phyloP scores from a whole-genome alignment of 805 yeast species.

The Saccharomycopsis sp. region DNA sequence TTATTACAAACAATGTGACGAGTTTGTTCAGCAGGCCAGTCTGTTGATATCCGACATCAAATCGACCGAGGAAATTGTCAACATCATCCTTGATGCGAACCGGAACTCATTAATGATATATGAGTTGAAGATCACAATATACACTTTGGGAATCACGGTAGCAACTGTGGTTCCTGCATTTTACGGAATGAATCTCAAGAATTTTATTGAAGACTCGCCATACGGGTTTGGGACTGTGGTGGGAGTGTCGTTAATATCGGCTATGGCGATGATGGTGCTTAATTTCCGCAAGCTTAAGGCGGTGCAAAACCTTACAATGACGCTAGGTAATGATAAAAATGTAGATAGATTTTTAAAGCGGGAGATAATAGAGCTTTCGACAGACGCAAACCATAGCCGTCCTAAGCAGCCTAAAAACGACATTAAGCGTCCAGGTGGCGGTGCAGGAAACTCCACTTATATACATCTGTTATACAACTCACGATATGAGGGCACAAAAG shows the following conservation, averaged over 20 bases:
- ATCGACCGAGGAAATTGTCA: conserved; percentile 92
- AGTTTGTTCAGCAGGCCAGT: conserved; percentile 85
- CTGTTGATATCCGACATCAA: conserved; percentile 73
- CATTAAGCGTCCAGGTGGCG: not conserved
- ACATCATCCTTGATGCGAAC: conserved; percentile 87
- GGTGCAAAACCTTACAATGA: conserved; percentile 65
- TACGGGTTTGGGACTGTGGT: conserved; percentile 57
- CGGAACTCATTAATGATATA: conserved; percentile 88
- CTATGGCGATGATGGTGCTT: conserved; percentile 44
- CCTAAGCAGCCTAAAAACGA: not conserved
- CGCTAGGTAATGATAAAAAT: conserved; percentile 23
- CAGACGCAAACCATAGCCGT: not conserved
- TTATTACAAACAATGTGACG: conserved; percentile 86
- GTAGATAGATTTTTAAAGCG: not conserved
- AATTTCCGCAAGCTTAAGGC: conserved; percentile 51
- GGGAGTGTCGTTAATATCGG: conserved; percentile 43
- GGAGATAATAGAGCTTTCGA: not conserved
- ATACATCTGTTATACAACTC: not conserved
- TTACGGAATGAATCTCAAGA: conserved; percentile 93
- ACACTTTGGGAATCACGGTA: conserved; percentile 74
- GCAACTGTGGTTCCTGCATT: conserved; percentile 77
- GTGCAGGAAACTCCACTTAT: not conserved
- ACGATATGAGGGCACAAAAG: not conserved
- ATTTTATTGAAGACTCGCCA: conserved; percentile 76
- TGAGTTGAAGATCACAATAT: conserved; percentile 77